phyloP scores from a whole-genome alignment of 306 rosid genomes.

The Cucurbita moschata region DNA sequence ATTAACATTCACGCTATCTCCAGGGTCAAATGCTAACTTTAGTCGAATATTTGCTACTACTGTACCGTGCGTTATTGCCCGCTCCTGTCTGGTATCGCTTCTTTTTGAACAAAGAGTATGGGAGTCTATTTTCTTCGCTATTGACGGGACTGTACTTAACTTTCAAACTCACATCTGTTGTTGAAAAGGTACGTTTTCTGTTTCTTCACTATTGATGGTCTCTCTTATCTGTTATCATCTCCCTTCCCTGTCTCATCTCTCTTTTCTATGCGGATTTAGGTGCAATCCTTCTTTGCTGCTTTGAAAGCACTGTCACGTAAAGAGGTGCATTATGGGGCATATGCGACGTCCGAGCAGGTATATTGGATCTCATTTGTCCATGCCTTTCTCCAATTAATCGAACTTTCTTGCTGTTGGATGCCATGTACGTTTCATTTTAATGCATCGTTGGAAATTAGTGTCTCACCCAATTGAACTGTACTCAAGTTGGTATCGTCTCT shows the following conservation, averaged over 20 bases:
- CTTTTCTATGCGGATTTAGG: conserved; percentile 6
- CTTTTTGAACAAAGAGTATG: conserved; percentile 95
- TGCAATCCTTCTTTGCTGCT: conserved; percentile 80
- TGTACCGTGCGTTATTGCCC: conserved; percentile 92
- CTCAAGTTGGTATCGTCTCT: background rate
- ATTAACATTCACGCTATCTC: background rate
- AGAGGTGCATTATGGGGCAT: conserved; percentile 96
- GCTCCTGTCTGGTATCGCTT: conserved; percentile 98
- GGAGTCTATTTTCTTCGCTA: conserved; percentile 85
- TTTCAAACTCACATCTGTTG: conserved; percentile 89
- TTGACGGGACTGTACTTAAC: conserved; percentile 93
- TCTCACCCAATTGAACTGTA: background rate
- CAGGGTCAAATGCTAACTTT: conserved; percentile 96
- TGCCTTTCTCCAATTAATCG: background rate
- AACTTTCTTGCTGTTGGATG: background rate
- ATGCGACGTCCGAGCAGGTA: conserved; percentile 98
- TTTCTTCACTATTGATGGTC: background rate
- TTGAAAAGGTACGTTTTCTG: conserved; percentile 57
- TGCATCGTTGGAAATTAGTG: background rate
- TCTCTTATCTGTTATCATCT: background rate
- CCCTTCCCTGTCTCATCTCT: background rate
- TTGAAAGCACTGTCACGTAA: conserved; percentile 80
- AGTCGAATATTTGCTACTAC: conserved; percentile 69
- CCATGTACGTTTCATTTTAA: background rate
- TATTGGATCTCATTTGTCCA: background rate